Evolutionary conservation across 192 early-diverging fungal species (phyloP), one percentile per base, ranked within the genome.

Genomic region (Allomyces macrogynus): DNA sequence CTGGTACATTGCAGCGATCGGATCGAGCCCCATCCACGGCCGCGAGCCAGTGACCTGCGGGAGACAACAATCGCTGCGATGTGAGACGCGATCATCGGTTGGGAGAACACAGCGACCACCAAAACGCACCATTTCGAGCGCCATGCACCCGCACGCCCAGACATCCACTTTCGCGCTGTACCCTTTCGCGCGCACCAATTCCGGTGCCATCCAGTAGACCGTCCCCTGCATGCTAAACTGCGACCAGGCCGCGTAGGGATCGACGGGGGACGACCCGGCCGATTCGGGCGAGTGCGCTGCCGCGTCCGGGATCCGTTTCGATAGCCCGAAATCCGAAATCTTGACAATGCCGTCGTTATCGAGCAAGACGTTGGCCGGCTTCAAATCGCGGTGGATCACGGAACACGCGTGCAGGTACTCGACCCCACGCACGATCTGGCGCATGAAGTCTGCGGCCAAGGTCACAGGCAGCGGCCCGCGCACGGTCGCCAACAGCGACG

Each of bases 141-240:
- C 89, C 10, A 91, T 74, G 68, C 93, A 96, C 26, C 93, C 86
- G 44, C 87, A 76, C 8, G 49, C 12, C 89, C 95, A 98, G 43
- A 98, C 89, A 70, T 98, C 95, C 3, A 92, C 86, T 65, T 93
- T 96, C 26, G 87, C 91, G 60, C 81, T 83, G 70, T 98, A 96
- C 20, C 81, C 86, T 23, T 84, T 80, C 20, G 76, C 79, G 2
- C 83, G 81, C 0, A 87, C 88, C 8, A 94, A 89, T 70, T 98
- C 95, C 11, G 95, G 95, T 27, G 95, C 92, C 93, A 98, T 96
- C 81, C 90, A 97, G 32, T 86, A 89, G 11, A 93, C 80, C 0
- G 91, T 83, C 12, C 89, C 89, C 66, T 86, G 79, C 18, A 89
- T 67, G 7, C 32, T 40, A 40, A 40, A 40, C 32, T 40, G 32